These are phyloP conservation scores for Eimeria falciformis DNA, from an alignment of 169 alveolate genomes.

Conservation along the genomic window DNA sequence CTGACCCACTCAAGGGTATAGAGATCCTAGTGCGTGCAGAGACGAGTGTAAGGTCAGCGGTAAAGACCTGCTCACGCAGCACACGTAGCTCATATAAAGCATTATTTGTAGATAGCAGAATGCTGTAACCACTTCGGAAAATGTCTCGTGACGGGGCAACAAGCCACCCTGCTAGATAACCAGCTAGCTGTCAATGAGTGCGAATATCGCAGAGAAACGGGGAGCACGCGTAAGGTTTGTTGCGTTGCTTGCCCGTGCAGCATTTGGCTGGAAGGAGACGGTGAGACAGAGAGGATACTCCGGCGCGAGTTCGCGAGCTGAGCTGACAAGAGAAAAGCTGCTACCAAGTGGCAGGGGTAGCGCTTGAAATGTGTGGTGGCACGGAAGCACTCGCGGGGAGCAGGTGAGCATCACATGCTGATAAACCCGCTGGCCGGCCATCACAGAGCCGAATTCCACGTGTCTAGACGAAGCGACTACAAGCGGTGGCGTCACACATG, in stretches of 20 bases:
- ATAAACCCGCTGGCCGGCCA: constrained; percentile 50
- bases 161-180: neutral
- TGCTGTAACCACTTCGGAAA: neutral
- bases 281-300: constrained; percentile 59
- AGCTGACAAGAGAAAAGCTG: constrained; percentile 69
- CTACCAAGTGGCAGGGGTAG: constrained; percentile 65
- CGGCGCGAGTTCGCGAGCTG: constrained; percentile 60
- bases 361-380: constrained; percentile 33
- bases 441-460: constrained; percentile 74
- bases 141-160: neutral
- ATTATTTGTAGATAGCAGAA: too few relatives aligned
- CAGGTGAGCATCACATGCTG: constrained; percentile 33
- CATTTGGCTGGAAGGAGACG: constrained; percentile 69
- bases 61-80: constrained; percentile 29
- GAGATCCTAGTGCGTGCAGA: constrained; percentile 53
- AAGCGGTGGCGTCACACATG: constrained; percentile 74
- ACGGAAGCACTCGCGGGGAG: constrained; percentile 9
- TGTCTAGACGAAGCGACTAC: constrained; percentile 42
- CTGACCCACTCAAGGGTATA: constrained; percentile 41
- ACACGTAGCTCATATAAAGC: neutral
- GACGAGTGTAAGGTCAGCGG: constrained; percentile 40
- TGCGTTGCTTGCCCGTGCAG: constrained; percentile 63
- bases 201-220: neutral
- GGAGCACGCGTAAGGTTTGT: too few relatives aligned
- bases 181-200: neutral